Conservation (phyloP, 1,139 yeast species). For the Scheffersomyces titani region DNA sequence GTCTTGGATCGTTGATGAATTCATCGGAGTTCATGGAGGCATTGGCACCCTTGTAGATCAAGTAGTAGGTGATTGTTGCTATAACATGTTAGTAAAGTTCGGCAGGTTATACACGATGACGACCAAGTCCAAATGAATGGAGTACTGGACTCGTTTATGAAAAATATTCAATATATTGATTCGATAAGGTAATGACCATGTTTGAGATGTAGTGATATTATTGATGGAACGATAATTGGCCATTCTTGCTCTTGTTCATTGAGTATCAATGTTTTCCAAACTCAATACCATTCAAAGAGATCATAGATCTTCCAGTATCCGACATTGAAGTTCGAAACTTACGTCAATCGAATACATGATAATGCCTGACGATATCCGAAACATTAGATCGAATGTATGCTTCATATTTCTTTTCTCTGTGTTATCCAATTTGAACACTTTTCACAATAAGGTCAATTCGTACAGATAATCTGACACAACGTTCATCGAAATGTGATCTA, state of each 20-base stretch:
- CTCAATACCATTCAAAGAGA: background rate
- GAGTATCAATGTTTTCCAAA: no score
- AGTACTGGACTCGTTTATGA: background rate
- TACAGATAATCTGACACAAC: background rate
- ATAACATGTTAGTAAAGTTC: slow-evolving; percentile 17
- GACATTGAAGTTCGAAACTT: background rate
- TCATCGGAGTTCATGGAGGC: slow-evolving; percentile 51
- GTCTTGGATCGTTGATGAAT: slow-evolving; percentile 56
- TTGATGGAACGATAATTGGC: no score
- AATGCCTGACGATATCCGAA: background rate
- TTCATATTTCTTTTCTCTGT: background rate
- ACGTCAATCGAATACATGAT: background rate
- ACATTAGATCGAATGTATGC: background rate
- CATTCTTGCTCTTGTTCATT: no score
- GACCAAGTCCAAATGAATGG: background rate
- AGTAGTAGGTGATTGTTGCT: slow-evolving; percentile 47
- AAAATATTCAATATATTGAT: no score
- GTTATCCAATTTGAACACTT: background rate
- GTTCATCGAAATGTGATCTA: background rate
- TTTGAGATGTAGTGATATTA: no score
- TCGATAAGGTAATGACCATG: no score
- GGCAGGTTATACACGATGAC: background rate
- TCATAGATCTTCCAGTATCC: background rate
- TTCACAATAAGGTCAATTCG: background rate
- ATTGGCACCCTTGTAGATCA: slow-evolving; percentile 43